phyloP scores from a whole-genome alignment of 2,329 filamentous ascomycete genomes.

The Bipolaris sorokiniana region DNA sequence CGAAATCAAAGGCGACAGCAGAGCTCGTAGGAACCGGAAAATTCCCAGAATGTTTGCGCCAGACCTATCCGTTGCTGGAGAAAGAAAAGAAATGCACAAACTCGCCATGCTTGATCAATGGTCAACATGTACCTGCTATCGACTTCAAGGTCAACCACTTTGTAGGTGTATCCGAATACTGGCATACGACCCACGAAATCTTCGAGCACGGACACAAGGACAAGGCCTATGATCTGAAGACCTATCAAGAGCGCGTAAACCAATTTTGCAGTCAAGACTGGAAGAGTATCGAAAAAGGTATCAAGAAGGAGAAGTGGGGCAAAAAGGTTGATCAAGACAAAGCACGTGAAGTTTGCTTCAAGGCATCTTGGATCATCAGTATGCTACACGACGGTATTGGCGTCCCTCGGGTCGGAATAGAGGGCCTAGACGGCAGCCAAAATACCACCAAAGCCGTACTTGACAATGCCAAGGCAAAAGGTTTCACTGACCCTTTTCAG shows the following conservation, averaged over 20 bases:
- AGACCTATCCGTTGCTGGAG: constrained; percentile 83
- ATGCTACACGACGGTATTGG: constrained; percentile 96
- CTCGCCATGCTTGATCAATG: constrained; percentile 85
- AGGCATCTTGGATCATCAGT: constrained; percentile 97
- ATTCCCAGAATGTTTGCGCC: constrained; percentile 82
- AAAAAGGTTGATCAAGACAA: constrained; percentile 75
- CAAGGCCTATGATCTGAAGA: constrained; percentile 85
- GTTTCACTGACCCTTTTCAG: constrained; percentile 84
- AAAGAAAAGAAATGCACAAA: constrained; percentile 87
- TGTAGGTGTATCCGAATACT: constrained; percentile 96
- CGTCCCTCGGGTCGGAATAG: constrained; percentile 82
- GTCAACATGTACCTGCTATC: constrained; percentile 90
- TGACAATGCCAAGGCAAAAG: constrained; percentile 72
- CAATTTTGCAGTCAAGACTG: constrained; percentile 87
- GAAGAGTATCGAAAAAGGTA: constrained; percentile 72
- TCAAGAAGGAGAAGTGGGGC: constrained; percentile 72
- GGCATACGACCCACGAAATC: constrained; percentile 96
- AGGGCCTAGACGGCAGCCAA: constrained; percentile 62
- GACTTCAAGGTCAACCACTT: constrained; percentile 98
- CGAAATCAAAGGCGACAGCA: constrained; percentile 40
- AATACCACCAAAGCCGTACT: constrained; percentile 77
- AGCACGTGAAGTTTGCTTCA: constrained; percentile 92
- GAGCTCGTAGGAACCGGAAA: constrained; percentile 80
- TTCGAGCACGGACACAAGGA: constrained; percentile 78
- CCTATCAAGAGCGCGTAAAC: constrained; percentile 83